Evolutionary conservation across 129 eudicot species (phyloP).

Genomic region (Artemisia annua): DNA sequence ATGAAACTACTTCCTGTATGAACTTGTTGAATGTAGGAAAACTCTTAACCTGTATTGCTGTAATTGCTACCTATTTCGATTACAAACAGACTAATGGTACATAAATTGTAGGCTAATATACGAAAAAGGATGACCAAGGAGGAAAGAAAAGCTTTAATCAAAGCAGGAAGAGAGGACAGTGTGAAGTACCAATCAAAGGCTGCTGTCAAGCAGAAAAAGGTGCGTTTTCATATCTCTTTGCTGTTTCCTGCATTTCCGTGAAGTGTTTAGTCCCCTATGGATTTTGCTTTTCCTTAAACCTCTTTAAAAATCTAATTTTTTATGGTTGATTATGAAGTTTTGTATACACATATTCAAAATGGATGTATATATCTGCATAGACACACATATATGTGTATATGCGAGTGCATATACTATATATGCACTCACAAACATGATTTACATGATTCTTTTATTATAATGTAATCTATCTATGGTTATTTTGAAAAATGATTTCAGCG

Average conservation of each 20-base stretch:
- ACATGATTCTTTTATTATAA: too few relatives aligned
- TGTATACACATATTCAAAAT: too few relatives aligned
- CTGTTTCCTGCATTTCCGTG: not conserved
- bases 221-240: slow-evolving; percentile 12
- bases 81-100: not conserved
- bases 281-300: not conserved
- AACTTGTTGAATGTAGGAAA: not conserved
- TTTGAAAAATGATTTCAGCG: not conserved
- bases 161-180: slow-evolving; percentile 79
- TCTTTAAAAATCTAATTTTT: not conserved
- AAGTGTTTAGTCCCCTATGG: slow-evolving; percentile 5
- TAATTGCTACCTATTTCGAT: not conserved
- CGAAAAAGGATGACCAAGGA: slow-evolving; percentile 71
- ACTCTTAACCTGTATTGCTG: not conserved
- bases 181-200: slow-evolving; percentile 63
- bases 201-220: slow-evolving; percentile 81
- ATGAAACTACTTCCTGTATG: not conserved
- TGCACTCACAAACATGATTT: too few relatives aligned
- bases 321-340: not conserved
- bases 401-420: too few relatives aligned
- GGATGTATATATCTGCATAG: too few relatives aligned
- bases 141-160: slow-evolving; percentile 62
- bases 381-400: too few relatives aligned
- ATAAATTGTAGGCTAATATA: slow-evolving; percentile 57
- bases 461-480: not conserved